These are phyloP conservation scores for Puya raimondii DNA, from an alignment of 176 grass and related monocot species.

Conservation along the genomic window DNA sequence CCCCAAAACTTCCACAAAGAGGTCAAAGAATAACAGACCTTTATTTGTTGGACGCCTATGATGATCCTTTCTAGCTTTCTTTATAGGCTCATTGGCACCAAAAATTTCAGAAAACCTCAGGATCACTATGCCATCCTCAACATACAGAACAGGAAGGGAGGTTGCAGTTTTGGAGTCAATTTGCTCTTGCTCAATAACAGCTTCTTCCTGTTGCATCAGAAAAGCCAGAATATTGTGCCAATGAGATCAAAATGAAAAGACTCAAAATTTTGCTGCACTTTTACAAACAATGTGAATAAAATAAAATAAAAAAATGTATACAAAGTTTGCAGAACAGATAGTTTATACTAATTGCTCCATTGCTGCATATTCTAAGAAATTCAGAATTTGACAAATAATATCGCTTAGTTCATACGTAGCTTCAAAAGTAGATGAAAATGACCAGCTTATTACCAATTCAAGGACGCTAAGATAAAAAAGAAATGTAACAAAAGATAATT, in stretches of 20 bases:
- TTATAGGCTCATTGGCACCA: slow-evolving; percentile 62
- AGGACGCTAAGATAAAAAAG: background rate
- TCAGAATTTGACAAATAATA: background rate
- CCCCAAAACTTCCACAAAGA: background rate
- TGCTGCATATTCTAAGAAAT: no score
- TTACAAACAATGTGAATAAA: background rate
- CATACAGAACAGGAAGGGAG: slow-evolving; percentile 77
- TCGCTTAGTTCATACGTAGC: background rate
- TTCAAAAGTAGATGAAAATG: background rate
- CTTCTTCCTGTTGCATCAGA: slow-evolving; percentile 46
- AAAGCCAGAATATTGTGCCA: slow-evolving; percentile 9
- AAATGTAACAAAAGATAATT: background rate
- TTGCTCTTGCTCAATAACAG: slow-evolving; percentile 36
- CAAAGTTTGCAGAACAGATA: no score
- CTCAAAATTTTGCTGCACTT: slow-evolving; percentile 16
- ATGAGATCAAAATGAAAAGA: slow-evolving; percentile 9
- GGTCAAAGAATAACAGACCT: slow-evolving; percentile 30
- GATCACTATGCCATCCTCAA: slow-evolving; percentile 70
- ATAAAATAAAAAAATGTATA: background rate
- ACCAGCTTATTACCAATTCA: no score
- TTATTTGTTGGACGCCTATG: slow-evolving; percentile 48
- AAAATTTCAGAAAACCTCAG: slow-evolving; percentile 97
- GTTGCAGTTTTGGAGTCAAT: slow-evolving; percentile 29
- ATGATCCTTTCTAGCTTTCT: slow-evolving; percentile 46
- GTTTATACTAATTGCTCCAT: no score